Evolutionary conservation across 441 rosid genomes (phyloP), one percentile per base, ranked within the genome.

Genomic region (Erysimum cheiri): DNA sequence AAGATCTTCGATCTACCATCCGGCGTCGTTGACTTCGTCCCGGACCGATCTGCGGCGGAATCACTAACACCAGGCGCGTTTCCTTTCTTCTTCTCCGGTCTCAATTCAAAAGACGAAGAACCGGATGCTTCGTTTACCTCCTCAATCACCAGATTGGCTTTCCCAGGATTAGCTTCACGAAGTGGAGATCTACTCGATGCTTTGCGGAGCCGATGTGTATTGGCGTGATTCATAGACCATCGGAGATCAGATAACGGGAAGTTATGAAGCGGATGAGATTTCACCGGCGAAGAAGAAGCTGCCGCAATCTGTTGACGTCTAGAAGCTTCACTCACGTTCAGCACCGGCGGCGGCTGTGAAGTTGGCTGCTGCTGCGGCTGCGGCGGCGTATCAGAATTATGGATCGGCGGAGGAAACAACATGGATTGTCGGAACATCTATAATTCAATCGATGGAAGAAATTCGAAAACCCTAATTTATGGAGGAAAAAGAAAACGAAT

Each of bases 201-300:
- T 58, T 74, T 85, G 10, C 93, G 86, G n/a, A 77, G 67, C n/a
- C 91, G 87, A 55, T 85, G 78, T 12, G 74, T 71, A 35, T 64
- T 81, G 8, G 84, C 3, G 48, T 74, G 80, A 73, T 83, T 83
- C 81, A 80, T 72, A 13, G 87, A 78, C 94, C 97, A 87, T 68
- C 80, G 83, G 8, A 87, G 85, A 74, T 81, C 91, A 62, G 84
- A 80, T 2, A 90, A 64, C 4, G 89, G 73, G 60, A 87, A 88
- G 75, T 88, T 91, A 15, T 85, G 97, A 43, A 88, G 92, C 31
- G 87, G 89, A 49, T 83, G 91, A 13, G 91, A 72, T 52, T 87
- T 90, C 67, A 72, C 69, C 28, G 80, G 50, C 2, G 88, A 82
- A 50, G 91, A 68, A 15, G 78, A 60, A 43, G 46, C 52, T 37